Percentiles rank a stretch among this genome's conserved stretches.
These are phyloP conservation scores for Yamadazyma buinensis DNA, from an alignment of 1,139 yeast species.

Conservation along the genomic window DNA sequence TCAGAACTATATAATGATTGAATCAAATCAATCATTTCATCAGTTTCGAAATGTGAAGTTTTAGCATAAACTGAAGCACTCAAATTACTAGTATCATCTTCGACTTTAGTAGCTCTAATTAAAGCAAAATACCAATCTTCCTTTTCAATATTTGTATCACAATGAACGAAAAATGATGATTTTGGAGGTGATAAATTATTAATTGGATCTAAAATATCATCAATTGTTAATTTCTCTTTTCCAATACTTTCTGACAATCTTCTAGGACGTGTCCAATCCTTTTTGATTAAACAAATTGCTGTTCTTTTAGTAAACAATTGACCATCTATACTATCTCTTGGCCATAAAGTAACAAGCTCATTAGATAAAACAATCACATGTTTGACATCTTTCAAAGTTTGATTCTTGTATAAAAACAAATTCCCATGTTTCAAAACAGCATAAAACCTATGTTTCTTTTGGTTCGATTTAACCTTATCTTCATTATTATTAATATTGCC, in stretches of 20 bases:
- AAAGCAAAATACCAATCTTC: constrained; percentile 92
- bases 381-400: constrained; percentile 59
- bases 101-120: constrained; percentile 63
- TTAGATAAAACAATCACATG: constrained; percentile 78
- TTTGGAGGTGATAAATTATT: constrained; percentile 38
- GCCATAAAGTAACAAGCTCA: constrained; percentile 82
- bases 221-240: constrained; percentile 13
- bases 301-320: constrained; percentile 75
- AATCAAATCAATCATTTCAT: constrained; percentile 68
- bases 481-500: not conserved
- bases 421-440: constrained; percentile 82
- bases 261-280: constrained; percentile 28
- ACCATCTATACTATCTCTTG: constrained; percentile 66
- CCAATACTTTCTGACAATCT: constrained; percentile 23
- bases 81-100: constrained; percentile 16
- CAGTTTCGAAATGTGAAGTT: constrained; percentile 67
- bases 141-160: constrained; percentile 74
- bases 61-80: constrained; percentile 54
- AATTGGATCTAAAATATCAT: constrained; percentile 20
- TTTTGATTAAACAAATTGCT: constrained; percentile 66
- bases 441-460: constrained; percentile 57
- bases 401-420: constrained; percentile 73
- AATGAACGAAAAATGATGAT: constrained; percentile 66
- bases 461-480: constrained; percentile 7
- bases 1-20: constrained; percentile 78